Evolutionary conservation across 805 yeast species (phyloP).

Genomic region (Pichia membranifaciens): DNA sequence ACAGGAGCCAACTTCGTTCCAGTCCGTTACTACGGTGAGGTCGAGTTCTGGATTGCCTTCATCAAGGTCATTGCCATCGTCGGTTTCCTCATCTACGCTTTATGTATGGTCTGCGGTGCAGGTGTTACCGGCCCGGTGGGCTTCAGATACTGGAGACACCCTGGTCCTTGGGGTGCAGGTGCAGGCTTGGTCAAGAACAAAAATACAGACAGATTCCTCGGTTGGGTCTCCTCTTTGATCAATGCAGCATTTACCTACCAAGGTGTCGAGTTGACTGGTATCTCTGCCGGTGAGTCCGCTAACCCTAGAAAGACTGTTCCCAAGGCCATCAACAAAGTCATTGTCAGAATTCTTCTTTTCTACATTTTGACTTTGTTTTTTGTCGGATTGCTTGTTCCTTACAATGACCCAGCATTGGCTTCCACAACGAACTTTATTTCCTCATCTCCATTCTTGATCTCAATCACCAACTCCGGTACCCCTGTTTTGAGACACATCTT

Average conservation of each 20-base stretch:
- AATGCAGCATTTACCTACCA: conserved; percentile 77
- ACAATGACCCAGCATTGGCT: conserved; percentile 48
- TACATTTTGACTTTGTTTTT: conserved; percentile 62
- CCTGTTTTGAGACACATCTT: conserved; percentile 60
- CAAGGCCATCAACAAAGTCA: conserved; percentile 63
- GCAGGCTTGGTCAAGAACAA: conserved; percentile 46
- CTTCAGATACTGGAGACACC: conserved; percentile 75
- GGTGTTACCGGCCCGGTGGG: conserved; percentile 66
- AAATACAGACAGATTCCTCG: conserved; percentile 55
- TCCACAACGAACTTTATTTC: conserved; percentile 37
- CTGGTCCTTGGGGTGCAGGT: conserved; percentile 61
- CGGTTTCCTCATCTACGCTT: conserved; percentile 63
- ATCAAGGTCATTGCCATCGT: conserved; percentile 62
- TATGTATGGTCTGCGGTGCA: conserved; percentile 73
- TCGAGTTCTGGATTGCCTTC: conserved; percentile 70
- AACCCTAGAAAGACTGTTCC: conserved; percentile 70
- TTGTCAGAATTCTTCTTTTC: conserved; percentile 58
- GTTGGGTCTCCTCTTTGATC: conserved; percentile 64
- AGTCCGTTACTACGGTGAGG: conserved; percentile 65
- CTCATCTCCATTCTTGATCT: conserved; percentile 68
- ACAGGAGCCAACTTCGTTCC: conserved; percentile 55
- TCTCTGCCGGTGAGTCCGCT: conserved; percentile 67
- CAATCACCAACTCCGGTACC: conserved; percentile 65
- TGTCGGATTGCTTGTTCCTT: conserved; percentile 67
- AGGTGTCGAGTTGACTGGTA: conserved; percentile 73